phyloP scores from a whole-genome alignment of 2,329 filamentous ascomycete species.

The Beauveria brongniartii region DNA sequence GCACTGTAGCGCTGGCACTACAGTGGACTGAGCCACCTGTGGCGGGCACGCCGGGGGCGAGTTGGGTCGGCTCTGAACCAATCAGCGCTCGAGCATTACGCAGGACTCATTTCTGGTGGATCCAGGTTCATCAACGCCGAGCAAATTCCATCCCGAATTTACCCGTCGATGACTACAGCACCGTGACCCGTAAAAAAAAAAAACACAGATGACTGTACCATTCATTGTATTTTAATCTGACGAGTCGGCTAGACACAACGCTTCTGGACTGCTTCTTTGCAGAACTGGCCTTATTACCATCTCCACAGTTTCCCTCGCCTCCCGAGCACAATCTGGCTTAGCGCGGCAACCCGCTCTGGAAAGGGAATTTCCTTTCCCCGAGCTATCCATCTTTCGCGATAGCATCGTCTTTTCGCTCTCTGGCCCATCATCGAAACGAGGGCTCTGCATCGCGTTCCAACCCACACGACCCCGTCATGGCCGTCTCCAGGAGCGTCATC shows the following conservation, averaged over 20 bases:
- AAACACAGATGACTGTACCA: background rate
- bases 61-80: constrained; percentile 20
- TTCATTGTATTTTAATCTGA: too few relatives aligned
- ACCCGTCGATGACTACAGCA: background rate
- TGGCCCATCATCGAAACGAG: background rate
- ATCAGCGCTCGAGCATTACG: constrained; percentile 29
- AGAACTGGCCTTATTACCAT: constrained; percentile 5
- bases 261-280: background rate
- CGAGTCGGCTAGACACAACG: background rate
- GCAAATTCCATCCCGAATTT: constrained; percentile 1
- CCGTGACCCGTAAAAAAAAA: background rate
- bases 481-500: constrained; percentile 45
- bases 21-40: constrained; percentile 22
- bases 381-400: background rate
- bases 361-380: constrained; percentile 11
- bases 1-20: background rate
- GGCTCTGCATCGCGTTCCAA: background rate
- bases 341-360: background rate
- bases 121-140: background rate
- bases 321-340: background rate
- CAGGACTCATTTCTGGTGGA: constrained; percentile 8
- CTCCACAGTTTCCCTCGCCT: background rate
- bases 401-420: background rate
- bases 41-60: constrained; percentile 17
- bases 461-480: constrained; percentile 25